phyloP scores from a whole-genome alignment of 2,329 filamentous ascomycete genomes.

The Cryoendolithus antarcticus region DNA sequence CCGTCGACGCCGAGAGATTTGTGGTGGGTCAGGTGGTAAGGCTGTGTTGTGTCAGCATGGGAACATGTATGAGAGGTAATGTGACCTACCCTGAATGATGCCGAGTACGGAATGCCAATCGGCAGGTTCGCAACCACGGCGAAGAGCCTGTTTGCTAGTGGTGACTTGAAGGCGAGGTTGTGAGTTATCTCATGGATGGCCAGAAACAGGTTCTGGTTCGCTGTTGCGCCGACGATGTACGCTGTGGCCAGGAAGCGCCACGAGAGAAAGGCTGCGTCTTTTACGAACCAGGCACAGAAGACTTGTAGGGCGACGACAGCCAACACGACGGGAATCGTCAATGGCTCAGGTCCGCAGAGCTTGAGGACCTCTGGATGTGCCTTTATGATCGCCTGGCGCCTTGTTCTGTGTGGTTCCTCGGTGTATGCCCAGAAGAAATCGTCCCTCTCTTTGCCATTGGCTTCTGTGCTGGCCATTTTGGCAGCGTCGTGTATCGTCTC shows the following conservation, averaged over 20 bases:
- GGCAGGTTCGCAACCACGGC: constrained; percentile 92
- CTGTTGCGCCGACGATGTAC: constrained; percentile 84
- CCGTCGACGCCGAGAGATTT: constrained; percentile 96
- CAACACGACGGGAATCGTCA: constrained; percentile 87
- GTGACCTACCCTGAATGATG: constrained; percentile 70
- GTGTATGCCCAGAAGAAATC: constrained; percentile 99
- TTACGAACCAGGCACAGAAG: constrained; percentile 62
- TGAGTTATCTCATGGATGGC: constrained; percentile 98
- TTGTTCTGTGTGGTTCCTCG: constrained; percentile 87
- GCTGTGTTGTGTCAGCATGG: constrained; percentile 34
- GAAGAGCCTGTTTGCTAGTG: constrained; percentile 67
- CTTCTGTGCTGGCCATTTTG: background rate
- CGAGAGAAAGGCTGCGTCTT: constrained; percentile 66
- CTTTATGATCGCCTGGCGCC: constrained; percentile 90
- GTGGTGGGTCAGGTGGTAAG: constrained; percentile 97
- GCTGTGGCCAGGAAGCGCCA: constrained; percentile 75
- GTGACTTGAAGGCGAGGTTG: constrained; percentile 82
- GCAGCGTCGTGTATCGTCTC: background rate
- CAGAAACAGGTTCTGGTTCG: constrained; percentile 97
- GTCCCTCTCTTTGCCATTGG: constrained; percentile 24
- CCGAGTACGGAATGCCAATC: constrained; percentile 91
- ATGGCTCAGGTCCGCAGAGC: constrained; percentile 86
- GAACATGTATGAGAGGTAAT: background rate
- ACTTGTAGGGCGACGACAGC: constrained; percentile 76
- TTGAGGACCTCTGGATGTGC: constrained; percentile 96